phyloP scores from a whole-genome alignment of 257 asterid genomes.

The Solanum paucissectum region DNA sequence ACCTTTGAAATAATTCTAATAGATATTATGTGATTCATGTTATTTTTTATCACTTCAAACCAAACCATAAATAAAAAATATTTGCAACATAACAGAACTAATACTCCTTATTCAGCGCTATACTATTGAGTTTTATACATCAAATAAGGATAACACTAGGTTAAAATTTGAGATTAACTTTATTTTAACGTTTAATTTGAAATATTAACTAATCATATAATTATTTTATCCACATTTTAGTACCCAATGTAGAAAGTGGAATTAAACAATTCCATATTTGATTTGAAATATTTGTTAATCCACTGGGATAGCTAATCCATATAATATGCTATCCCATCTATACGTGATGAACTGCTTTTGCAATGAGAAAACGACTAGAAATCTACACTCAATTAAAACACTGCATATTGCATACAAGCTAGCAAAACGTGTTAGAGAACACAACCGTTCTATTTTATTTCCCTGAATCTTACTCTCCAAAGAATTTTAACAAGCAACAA shows the following conservation, averaged over 20 bases:
- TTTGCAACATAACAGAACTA: not conserved
- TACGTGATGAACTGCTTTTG: not conserved
- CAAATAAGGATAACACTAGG: accelerated
- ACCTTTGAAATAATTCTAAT: not conserved
- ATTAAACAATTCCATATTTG: not conserved
- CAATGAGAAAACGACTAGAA: not conserved
- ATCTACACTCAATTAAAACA: not conserved
- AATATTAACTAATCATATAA: not conserved
- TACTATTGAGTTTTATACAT: not conserved
- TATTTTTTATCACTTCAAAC: not conserved
- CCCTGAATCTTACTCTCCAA: not conserved
- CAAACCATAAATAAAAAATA: not conserved
- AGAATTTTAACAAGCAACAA: not conserved
- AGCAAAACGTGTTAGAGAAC: not conserved
- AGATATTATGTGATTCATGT: not conserved
- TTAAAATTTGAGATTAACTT: no score
- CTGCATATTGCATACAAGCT: not conserved
- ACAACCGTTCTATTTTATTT: not conserved
- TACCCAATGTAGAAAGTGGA: not conserved
- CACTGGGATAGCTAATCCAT: not conserved
- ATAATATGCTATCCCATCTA: not conserved
- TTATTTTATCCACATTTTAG: not conserved
- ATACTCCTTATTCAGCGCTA: not conserved
- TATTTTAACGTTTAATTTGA: not conserved
- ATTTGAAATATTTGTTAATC: not conserved